Evolutionary conservation across 441 rosid species (phyloP).

Genomic region (Raphanus hybrid): DNA sequence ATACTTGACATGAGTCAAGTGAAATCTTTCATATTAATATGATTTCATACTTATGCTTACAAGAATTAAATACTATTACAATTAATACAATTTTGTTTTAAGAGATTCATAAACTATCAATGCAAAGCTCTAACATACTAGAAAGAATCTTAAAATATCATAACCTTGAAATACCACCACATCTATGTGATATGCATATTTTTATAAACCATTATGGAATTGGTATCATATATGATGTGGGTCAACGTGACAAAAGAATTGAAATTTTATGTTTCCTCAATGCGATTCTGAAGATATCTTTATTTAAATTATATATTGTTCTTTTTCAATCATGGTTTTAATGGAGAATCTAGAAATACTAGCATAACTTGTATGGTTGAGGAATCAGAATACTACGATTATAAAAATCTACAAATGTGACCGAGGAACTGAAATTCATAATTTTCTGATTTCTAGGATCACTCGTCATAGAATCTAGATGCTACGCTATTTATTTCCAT

Average conservation of each 20-base stretch:
- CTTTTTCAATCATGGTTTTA: background rate
- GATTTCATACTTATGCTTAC: background rate
- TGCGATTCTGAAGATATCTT: background rate
- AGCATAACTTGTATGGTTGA: background rate
- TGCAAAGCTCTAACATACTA: background rate
- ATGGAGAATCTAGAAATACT: background rate
- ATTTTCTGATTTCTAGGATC: too few relatives aligned
- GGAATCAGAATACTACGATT: background rate
- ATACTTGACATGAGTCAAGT: too few relatives aligned
- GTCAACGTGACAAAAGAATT: background rate
- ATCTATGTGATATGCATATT: background rate
- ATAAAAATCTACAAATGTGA: background rate
- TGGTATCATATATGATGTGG: background rate
- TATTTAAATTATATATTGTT: background rate
- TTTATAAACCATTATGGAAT: background rate
- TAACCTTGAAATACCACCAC: background rate
- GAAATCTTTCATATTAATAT: background rate
- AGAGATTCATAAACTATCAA: background rate
- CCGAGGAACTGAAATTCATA: background rate
- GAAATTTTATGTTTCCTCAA: background rate
- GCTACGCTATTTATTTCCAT: conserved; percentile 25
- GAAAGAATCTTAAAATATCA: background rate
- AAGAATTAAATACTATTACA: background rate
- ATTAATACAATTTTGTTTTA: background rate
- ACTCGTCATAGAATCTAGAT: background rate